Percentiles rank a stretch among this genome's conserved stretches.
These are phyloP conservation scores for Gossypium aridum DNA, from an alignment of 441 rosid species.

Conservation along the genomic window DNA sequence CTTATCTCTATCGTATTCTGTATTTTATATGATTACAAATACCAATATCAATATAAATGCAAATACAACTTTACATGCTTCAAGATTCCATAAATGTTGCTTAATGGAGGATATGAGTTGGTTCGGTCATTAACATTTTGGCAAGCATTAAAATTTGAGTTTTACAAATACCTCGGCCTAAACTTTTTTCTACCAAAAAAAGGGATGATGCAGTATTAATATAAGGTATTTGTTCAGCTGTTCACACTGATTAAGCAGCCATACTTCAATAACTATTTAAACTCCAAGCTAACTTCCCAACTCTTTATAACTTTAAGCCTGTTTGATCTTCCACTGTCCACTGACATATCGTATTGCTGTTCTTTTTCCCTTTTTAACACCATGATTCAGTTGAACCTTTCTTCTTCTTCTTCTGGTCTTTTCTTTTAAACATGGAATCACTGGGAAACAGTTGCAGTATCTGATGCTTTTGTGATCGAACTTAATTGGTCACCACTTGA, in stretches of 20 bases:
- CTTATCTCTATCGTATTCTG: conserved; percentile 17
- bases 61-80: conserved; percentile 13
- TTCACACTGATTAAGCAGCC: conserved; percentile 11
- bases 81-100: conserved; percentile 25
- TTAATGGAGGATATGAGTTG: background rate
- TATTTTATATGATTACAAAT: background rate
- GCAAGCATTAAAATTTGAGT: too few relatives aligned
- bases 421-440: conserved; percentile 20
- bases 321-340: conserved; percentile 17
- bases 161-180: too few relatives aligned
- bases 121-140: too few relatives aligned
- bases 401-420: conserved; percentile 11
- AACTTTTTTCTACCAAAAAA: too few relatives aligned
- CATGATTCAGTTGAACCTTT: conserved; percentile 14
- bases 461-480: conserved; percentile 15
- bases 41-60: background rate
- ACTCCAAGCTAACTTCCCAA: conserved; percentile 20
- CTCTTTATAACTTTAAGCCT: conserved; percentile 3
- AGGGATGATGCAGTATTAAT: conserved; percentile 16
- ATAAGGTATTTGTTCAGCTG: background rate
- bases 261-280: conserved; percentile 24
- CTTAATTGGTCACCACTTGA: conserved; percentile 14
- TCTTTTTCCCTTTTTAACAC: background rate
- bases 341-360: background rate
- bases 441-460: conserved; percentile 1